These are phyloP conservation scores for Tuber umbilicatum DNA, from an alignment of 495 filamentous ascomycete genomes.

Conservation along the genomic window DNA sequence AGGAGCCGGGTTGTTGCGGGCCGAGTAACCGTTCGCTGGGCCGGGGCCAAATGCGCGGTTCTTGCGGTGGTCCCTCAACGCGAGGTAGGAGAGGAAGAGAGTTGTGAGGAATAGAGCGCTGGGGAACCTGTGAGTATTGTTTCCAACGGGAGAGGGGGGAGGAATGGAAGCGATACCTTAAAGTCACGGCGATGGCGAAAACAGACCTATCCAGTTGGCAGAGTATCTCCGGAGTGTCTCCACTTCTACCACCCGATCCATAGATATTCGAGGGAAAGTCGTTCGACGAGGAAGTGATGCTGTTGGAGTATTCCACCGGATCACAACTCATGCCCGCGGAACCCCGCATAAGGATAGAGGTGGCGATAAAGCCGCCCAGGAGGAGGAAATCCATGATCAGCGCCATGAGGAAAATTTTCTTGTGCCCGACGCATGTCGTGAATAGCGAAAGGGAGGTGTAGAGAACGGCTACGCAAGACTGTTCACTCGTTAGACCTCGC, in stretches of 20 bases:
- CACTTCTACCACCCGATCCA: neutral
- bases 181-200: slow-evolving; percentile 10
- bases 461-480: slow-evolving; percentile 19
- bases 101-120: slow-evolving; percentile 12
- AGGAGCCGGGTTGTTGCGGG: slow-evolving; percentile 9
- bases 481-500: slow-evolving; percentile 3
- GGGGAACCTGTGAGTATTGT: neutral
- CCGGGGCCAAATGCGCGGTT: slow-evolving; percentile 23
- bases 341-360: slow-evolving; percentile 19
- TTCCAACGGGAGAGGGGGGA: neutral
- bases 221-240: neutral
- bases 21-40: slow-evolving; percentile 15
- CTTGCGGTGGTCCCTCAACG: slow-evolving; percentile 11
- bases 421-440: slow-evolving; percentile 22
- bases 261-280: slow-evolving; percentile 17
- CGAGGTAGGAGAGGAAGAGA: slow-evolving; percentile 17
- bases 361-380: slow-evolving; percentile 17
- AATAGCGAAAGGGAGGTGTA: slow-evolving; percentile 20
- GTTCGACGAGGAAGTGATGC: slow-evolving; percentile 9
- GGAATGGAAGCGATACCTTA: neutral
- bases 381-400: slow-evolving; percentile 15
- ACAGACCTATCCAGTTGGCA: slow-evolving; percentile 12
- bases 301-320: slow-evolving; percentile 6
- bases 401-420: slow-evolving; percentile 17
- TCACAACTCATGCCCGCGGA: slow-evolving; percentile 8